Conservation (phyloP, 768 basidiomycete genomes). For the Boletus vinaceobasis region DNA sequence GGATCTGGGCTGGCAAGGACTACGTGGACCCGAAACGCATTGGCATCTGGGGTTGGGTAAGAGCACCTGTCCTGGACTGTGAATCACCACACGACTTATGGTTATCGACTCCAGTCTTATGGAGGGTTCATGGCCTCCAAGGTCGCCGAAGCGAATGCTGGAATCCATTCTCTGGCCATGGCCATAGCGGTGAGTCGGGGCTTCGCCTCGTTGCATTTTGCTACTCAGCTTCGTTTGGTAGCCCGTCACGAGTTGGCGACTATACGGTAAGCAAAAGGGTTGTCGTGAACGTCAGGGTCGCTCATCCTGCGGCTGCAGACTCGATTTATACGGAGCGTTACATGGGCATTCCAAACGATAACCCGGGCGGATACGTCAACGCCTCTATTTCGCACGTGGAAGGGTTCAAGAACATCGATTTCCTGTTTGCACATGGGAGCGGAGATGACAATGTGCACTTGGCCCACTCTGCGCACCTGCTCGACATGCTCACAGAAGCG, state of each 20-base stretch:
- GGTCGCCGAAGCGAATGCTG: constrained; percentile 85
- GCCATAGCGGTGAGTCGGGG: constrained; percentile 70
- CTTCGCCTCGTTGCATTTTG: neutral
- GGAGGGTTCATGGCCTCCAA: constrained; percentile 97
- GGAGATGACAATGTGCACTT: constrained; percentile 98
- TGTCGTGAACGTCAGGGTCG: neutral
- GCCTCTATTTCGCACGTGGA: constrained; percentile 86
- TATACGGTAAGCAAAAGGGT: constrained; percentile 56
- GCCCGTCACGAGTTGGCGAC: constrained; percentile 85
- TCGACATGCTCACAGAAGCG: constrained; percentile 88
- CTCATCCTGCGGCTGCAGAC: constrained; percentile 45
- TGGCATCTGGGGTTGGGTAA: constrained; percentile 97
- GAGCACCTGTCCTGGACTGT: constrained; percentile 24
- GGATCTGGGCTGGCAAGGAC: constrained; percentile 78
- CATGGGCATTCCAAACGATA: constrained; percentile 80
- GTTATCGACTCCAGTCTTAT: constrained; percentile 59
- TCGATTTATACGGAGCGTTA: constrained; percentile 97
- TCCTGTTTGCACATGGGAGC: constrained; percentile 85
- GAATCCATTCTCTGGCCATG: constrained; percentile 88
- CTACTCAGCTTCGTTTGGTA: constrained; percentile 28
- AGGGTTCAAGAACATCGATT: constrained; percentile 79
- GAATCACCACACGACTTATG: constrained; percentile 1
- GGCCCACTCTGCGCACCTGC: constrained; percentile 82
- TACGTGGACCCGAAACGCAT: constrained; percentile 89
- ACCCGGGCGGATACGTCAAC: constrained; percentile 85